phyloP scores from a whole-genome alignment of 1,139 yeast species.

The Candida pseudoviswanathii region DNA sequence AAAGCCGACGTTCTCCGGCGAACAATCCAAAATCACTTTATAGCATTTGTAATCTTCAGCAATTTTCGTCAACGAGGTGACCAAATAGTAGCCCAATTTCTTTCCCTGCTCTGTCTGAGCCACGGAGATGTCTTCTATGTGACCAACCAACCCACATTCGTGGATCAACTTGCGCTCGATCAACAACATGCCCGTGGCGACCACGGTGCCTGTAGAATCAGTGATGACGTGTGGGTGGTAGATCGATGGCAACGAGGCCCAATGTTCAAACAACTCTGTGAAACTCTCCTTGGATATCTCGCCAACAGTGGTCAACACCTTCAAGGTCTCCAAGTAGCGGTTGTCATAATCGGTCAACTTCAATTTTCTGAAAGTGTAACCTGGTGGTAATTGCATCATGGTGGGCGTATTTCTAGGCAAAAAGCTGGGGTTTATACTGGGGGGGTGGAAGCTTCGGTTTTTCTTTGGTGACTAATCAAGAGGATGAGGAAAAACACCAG shows the following conservation, averaged over 20 bases:
- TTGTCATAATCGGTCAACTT: constrained; percentile 45
- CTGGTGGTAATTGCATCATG: constrained; percentile 43
- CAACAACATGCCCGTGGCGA: constrained; percentile 49
- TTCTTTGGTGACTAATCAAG: background rate
- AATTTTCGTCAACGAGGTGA: constrained; percentile 59
- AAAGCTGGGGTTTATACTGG: background rate
- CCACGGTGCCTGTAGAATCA: constrained; percentile 47
- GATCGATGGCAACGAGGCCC: constrained; percentile 47
- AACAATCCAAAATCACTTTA: constrained; percentile 89
- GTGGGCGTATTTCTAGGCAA: background rate
- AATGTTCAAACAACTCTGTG: constrained; percentile 42
- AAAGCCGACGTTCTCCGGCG: constrained; percentile 75
- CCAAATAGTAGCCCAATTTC: constrained; percentile 70
- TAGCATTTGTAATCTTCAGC: constrained; percentile 73
- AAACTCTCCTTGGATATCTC: constrained; percentile 48
- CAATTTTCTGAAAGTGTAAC: constrained; percentile 55
- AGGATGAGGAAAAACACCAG: background rate
- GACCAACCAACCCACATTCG: constrained; percentile 84
- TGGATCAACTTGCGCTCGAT: constrained; percentile 72
- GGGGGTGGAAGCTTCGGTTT: background rate
- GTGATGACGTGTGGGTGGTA: constrained; percentile 67
- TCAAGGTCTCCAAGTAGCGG: constrained; percentile 52
- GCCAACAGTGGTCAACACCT: constrained; percentile 68
- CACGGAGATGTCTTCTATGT: constrained; percentile 93
- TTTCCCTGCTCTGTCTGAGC: constrained; percentile 77